Percentiles rank a stretch among this genome's conserved stretches.
These are phyloP conservation scores for Brassica hybrid DNA, from an alignment of 441 rosid genomes.

Conservation along the genomic window DNA sequence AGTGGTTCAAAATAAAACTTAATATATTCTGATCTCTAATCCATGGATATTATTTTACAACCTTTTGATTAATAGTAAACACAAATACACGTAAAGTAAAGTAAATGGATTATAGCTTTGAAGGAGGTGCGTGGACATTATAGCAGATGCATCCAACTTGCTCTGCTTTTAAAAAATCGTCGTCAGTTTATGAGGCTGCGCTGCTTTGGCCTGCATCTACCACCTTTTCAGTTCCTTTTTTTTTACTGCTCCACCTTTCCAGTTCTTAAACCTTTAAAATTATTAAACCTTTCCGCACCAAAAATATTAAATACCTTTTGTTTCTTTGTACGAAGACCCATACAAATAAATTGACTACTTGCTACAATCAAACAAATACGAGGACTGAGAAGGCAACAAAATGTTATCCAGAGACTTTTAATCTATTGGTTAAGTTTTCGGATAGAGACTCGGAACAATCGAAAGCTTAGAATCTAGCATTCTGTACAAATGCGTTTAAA, in stretches of 20 bases:
- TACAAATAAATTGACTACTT: neutral
- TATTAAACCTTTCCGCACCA: slow-evolving; percentile 12
- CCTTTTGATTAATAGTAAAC: too few relatives aligned
- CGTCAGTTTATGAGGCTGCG: slow-evolving; percentile 14
- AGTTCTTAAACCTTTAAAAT: neutral
- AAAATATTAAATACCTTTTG: neutral
- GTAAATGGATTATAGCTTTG: neutral
- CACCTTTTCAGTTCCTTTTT: neutral
- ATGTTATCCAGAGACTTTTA: neutral
- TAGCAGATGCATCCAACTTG: neutral
- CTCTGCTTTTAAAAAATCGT: neutral
- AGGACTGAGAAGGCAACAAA: neutral
- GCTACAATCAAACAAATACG: slow-evolving; percentile 1
- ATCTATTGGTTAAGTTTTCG: neutral
- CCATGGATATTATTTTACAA: too few relatives aligned
- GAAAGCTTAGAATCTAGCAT: neutral
- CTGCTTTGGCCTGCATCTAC: neutral
- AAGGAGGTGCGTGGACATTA: too few relatives aligned
- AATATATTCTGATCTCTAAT: too few relatives aligned
- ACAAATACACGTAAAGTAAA: too few relatives aligned
- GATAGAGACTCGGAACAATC: slow-evolving; percentile 5
- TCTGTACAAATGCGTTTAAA: neutral
- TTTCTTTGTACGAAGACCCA: neutral
- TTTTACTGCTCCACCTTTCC: neutral
- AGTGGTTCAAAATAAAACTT: too few relatives aligned